phyloP scores from a whole-genome alignment of 768 basidiomycete species.

The Cystobasidiopsis lactophilus region DNA sequence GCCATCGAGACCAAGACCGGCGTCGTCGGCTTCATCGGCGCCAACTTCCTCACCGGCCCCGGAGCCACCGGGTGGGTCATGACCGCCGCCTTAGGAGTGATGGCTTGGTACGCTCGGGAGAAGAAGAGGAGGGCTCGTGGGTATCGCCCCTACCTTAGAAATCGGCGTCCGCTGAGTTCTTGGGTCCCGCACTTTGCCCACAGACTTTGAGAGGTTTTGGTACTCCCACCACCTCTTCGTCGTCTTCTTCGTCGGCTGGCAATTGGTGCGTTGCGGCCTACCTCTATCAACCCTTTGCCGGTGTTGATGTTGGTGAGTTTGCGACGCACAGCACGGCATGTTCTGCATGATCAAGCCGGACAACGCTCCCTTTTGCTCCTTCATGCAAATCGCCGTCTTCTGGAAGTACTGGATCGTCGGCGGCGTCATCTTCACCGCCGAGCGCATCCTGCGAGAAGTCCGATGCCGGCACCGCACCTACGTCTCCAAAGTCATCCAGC shows the following conservation, averaged over 20 bases:
- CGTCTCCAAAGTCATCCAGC: constrained; percentile 62
- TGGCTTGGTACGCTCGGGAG: constrained; percentile 70
- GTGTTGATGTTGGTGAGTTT: constrained; percentile 86
- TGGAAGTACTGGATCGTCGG: constrained; percentile 90
- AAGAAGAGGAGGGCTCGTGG: no score
- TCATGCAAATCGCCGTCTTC: constrained; percentile 69
- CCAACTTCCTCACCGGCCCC: constrained; percentile 37
- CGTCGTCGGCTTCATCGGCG: constrained; percentile 45
- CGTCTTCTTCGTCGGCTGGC: constrained; percentile 81
- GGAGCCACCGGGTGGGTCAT: constrained; percentile 23
- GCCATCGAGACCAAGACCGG: constrained; percentile 36
- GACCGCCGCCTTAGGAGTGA: constrained; percentile 41
- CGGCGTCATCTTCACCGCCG: constrained; percentile 59
- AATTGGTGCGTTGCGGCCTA: no score
- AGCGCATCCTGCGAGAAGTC: constrained; percentile 78
- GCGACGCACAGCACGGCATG: constrained; percentile 19
- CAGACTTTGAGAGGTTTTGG: constrained; percentile 63
- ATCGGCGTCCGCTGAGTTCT: no score
- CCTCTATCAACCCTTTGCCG: constrained; percentile 33
- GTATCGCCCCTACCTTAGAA: constrained; percentile 33
- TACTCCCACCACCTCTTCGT: constrained; percentile 35
- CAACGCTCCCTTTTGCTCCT: constrained; percentile 60
- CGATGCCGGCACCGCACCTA: constrained; percentile 76
- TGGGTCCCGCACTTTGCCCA: no score
- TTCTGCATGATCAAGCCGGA: constrained; percentile 74